These are phyloP conservation scores for Chalara sp. DNA, from an alignment of 2,329 filamentous ascomycete species.

Conservation along the genomic window DNA sequence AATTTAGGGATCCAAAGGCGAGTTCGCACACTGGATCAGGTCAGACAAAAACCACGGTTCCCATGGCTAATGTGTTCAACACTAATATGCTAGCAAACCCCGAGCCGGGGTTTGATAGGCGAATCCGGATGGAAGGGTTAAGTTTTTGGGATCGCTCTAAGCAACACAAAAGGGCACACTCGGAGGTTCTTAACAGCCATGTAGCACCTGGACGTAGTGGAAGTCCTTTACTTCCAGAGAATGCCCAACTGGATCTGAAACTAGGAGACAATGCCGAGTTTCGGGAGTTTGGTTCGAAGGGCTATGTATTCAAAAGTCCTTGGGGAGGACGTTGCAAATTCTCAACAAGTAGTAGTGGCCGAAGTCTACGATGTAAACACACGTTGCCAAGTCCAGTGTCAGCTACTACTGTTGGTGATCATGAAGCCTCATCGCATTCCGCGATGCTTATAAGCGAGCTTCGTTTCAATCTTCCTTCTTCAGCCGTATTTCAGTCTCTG, in stretches of 20 bases:
- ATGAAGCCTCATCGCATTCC: slow-evolving; percentile 8
- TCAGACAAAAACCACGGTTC: background rate
- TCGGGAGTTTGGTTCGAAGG: slow-evolving; percentile 28
- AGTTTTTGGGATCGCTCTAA: slow-evolving; percentile 20
- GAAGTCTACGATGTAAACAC: slow-evolving; percentile 69
- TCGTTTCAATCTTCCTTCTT: slow-evolving; percentile 76
- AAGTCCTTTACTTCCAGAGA: no score
- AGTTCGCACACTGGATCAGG: background rate
- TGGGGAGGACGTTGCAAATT: slow-evolving; percentile 90
- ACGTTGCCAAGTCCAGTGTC: slow-evolving; percentile 44
- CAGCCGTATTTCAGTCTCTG: slow-evolving; percentile 36
- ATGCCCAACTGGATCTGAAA: no score
- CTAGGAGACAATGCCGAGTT: no score
- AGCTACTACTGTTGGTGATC: slow-evolving; percentile 10
- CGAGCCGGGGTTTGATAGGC: slow-evolving; percentile 37
- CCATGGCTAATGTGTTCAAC: background rate
- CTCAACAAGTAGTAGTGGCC: slow-evolving; percentile 67
- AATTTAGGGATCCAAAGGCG: slow-evolving; percentile 17
- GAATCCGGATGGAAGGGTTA: slow-evolving; percentile 45
- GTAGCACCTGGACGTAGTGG: slow-evolving; percentile 9
- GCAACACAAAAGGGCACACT: slow-evolving; percentile 19
- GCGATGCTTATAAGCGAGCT: slow-evolving; percentile 63
- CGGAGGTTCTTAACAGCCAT: slow-evolving; percentile 16
- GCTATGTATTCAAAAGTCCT: slow-evolving; percentile 75
- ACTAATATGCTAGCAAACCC: no score